These are phyloP conservation scores for Pterulicium gracile DNA, from an alignment of 1,284 basidiomycete species.

Conservation along the genomic window DNA sequence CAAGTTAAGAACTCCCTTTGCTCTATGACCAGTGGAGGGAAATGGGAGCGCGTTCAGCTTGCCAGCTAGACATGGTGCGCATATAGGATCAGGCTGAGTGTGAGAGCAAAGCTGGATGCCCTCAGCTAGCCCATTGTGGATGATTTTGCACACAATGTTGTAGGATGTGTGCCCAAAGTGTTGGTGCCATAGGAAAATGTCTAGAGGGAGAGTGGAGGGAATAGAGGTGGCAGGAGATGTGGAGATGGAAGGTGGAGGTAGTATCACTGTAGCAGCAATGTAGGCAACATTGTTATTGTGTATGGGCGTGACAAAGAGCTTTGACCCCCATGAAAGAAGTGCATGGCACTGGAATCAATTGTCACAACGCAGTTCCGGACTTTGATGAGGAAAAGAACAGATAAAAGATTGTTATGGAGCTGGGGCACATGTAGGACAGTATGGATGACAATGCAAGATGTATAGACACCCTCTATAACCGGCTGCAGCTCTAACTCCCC, in stretches of 20 bases:
- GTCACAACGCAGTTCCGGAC: neutral
- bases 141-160: neutral
- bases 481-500: neutral
- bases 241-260: neutral
- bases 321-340: neutral
- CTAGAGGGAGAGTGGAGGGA: conserved; percentile 10
- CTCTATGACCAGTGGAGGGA: conserved; percentile 3
- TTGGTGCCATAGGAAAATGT: conserved; percentile 11
- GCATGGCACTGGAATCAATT: too few relatives aligned
- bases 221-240: neutral
- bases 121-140: conserved; percentile 1
- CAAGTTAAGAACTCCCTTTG: conserved; percentile 14
- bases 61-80: conserved; percentile 19
- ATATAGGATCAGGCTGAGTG: conserved; percentile 14
- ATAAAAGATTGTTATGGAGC: conserved; percentile 7
- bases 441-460: conserved; percentile 1
- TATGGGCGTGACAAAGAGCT: neutral
- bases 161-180: conserved; percentile 11
- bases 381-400: conserved; percentile 3
- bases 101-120: conserved; percentile 1
- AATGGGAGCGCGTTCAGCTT: conserved; percentile 16
- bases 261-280: neutral
- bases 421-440: conserved; percentile 8
- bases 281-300: neutral
- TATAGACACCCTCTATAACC: neutral